Percentiles rank a stretch among this genome's conserved stretches.
These are phyloP conservation scores for Penicillium samsonianum DNA, from an alignment of 495 filamentous ascomycete species.

Conservation along the genomic window DNA sequence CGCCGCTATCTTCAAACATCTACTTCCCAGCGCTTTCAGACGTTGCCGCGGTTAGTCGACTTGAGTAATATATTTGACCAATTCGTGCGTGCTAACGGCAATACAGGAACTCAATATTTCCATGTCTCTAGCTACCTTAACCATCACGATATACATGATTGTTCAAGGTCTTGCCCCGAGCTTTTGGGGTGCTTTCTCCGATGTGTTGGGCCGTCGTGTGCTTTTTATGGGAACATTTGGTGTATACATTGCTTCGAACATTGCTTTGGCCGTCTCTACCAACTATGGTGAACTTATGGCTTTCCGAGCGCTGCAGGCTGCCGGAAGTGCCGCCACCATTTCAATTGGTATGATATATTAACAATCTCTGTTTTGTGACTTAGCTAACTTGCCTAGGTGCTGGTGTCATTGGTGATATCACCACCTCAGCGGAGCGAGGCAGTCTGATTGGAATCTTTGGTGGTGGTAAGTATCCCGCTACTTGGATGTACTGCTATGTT, in stretches of 20 bases:
- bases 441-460: constrained; percentile 44
- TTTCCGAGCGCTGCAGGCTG: constrained; percentile 63
- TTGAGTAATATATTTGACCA: not conserved
- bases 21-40: constrained; percentile 70
- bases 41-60: constrained; percentile 32
- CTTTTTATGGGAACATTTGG: constrained; percentile 43
- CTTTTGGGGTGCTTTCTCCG: constrained; percentile 48
- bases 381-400: constrained; percentile 26
- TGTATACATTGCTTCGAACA: constrained; percentile 54
- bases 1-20: constrained; percentile 74
- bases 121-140: constrained; percentile 39
- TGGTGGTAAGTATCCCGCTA: constrained; percentile 29
- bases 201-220: constrained; percentile 42
- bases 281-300: constrained; percentile 63
- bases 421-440: constrained; percentile 39
- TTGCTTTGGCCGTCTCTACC: constrained; percentile 63
- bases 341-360: constrained; percentile 36
- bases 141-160: constrained; percentile 47
- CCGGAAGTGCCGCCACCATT: constrained; percentile 57
- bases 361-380: not conserved
- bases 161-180: constrained; percentile 49
- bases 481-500: not conserved
- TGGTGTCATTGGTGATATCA: constrained; percentile 45
- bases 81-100: constrained; percentile 5
- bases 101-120: constrained; percentile 29